These are phyloP conservation scores for Irpex sp. DNA, from an alignment of 1,284 basidiomycete species.

Conservation along the genomic window DNA sequence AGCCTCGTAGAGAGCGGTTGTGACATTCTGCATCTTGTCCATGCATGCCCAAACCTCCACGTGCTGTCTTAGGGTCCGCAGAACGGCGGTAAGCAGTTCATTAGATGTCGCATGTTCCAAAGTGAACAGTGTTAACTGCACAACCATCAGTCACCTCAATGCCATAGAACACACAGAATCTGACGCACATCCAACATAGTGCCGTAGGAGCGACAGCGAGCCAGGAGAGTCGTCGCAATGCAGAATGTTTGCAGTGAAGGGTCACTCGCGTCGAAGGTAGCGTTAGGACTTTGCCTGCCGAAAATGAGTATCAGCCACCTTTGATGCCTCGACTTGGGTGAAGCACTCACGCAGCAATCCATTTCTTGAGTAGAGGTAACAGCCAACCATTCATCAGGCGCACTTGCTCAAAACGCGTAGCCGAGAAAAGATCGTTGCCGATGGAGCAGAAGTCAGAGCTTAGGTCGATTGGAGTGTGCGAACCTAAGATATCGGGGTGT, in stretches of 20 bases:
- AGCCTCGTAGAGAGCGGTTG: constrained; percentile 54
- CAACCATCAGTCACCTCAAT: not conserved
- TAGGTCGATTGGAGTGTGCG: constrained; percentile 21
- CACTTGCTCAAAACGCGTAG: constrained; percentile 69
- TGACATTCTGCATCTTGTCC: constrained; percentile 54
- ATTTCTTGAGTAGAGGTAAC: constrained; percentile 56
- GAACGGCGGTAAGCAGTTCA: constrained; percentile 53
- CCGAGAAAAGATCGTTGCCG: constrained; percentile 44
- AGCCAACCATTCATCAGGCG: constrained; percentile 67
- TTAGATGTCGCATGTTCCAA: constrained; percentile 47
- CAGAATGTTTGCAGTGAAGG: constrained; percentile 45
- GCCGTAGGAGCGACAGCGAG: constrained; percentile 57
- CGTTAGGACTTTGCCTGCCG: constrained; percentile 6
- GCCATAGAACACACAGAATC: constrained; percentile 14
- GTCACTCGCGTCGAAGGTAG: constrained; percentile 11
- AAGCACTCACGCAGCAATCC: constrained; percentile 40
- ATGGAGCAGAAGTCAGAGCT: constrained; percentile 39
- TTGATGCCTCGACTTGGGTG: not conserved
- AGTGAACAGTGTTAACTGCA: constrained; percentile 56
- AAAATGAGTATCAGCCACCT: not conserved
- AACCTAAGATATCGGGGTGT: constrained; percentile 23
- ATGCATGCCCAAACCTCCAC: constrained; percentile 74
- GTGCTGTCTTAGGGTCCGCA: constrained; percentile 65
- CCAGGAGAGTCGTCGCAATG: constrained; percentile 55
- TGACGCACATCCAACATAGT: constrained; percentile 57